Evolutionary conservation across 495 filamentous ascomycete genomes (phyloP).

Genomic region (Terfezia boudieri): DNA sequence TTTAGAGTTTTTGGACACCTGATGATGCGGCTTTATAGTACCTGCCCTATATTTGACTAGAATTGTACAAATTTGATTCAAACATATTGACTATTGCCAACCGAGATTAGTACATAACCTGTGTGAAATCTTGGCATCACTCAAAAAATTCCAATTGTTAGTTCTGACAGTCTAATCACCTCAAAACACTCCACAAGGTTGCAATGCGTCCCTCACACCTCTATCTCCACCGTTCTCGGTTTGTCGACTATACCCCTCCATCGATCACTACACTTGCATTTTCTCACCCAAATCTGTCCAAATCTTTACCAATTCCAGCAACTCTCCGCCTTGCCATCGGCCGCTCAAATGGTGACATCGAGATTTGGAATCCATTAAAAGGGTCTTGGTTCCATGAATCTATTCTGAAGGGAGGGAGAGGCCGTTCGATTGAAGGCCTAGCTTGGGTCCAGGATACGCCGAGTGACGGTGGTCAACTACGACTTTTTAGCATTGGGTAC

Average conservation of each 20-base stretch:
- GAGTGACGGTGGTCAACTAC: constrained; percentile 49
- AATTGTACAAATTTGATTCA: too few species aligned
- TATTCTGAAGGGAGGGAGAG: constrained; percentile 60
- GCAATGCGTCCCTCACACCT: constrained; percentile 26
- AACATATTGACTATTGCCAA: too few species aligned
- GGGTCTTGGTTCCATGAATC: constrained; percentile 82
- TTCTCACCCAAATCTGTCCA: constrained; percentile 45
- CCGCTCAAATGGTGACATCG: constrained; percentile 84
- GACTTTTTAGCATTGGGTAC: constrained; percentile 92
- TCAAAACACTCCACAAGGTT: too few species aligned
- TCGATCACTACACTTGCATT: constrained; percentile 90
- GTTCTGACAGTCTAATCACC: too few species aligned
- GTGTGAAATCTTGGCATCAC: too few species aligned
- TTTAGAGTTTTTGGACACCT: too few species aligned
- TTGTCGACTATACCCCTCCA: constrained; percentile 81
- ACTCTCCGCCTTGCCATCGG: constrained; percentile 68
- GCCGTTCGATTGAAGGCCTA: constrained; percentile 70
- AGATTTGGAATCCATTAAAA: constrained; percentile 85
- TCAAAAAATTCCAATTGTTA: too few species aligned
- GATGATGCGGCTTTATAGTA: too few species aligned
- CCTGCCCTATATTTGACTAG: too few species aligned
- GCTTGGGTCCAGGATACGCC: constrained; percentile 78
- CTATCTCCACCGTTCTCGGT: constrained; percentile 94
- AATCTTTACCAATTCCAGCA: constrained; percentile 27
- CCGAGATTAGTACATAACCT: too few species aligned